These are phyloP conservation scores for Cyberlindnera suaveolens DNA, from an alignment of 805 yeast genomes.

Conservation along the genomic window DNA sequence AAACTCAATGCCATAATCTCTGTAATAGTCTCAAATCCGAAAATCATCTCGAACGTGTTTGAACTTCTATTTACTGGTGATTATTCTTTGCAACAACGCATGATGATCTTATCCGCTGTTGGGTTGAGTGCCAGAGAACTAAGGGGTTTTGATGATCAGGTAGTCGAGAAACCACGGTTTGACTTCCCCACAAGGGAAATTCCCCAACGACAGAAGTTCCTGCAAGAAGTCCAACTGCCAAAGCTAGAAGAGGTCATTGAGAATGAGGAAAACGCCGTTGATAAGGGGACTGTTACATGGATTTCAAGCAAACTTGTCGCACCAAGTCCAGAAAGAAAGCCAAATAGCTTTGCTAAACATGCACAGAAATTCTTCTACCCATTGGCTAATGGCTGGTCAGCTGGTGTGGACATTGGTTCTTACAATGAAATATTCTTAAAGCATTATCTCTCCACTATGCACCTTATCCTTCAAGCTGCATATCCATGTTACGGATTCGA, in stretches of 20 bases:
- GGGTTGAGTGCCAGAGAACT: slow-evolving; percentile 72
- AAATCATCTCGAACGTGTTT: slow-evolving; percentile 32
- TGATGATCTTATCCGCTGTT: slow-evolving; percentile 59
- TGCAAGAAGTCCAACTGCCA: slow-evolving; percentile 10
- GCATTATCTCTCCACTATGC: slow-evolving; percentile 44
- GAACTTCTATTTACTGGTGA: slow-evolving; percentile 60
- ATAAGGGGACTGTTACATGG: slow-evolving; percentile 23
- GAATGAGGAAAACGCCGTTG: slow-evolving; percentile 2
- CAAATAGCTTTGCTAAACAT: slow-evolving; percentile 29
- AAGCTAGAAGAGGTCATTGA: slow-evolving; percentile 15
- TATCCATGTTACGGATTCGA: slow-evolving; percentile 37
- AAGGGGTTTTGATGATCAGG: slow-evolving; percentile 52
- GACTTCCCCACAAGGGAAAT: slow-evolving; percentile 30
- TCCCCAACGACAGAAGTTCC: slow-evolving; percentile 14
- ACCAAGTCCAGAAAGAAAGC: slow-evolving; percentile 7
- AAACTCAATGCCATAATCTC: slow-evolving; percentile 62
- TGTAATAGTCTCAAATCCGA: slow-evolving; percentile 49
- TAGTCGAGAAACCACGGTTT: slow-evolving; percentile 32
- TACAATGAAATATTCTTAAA: slow-evolving; percentile 44
- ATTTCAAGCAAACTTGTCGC: slow-evolving; percentile 29
- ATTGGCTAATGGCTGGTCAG: slow-evolving; percentile 46
- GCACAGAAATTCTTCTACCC: slow-evolving; percentile 47
- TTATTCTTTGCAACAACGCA: slow-evolving; percentile 72
- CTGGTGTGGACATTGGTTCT: slow-evolving; percentile 48
- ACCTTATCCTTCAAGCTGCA: slow-evolving; percentile 41